Evolutionary conservation across 257 asterid genomes (phyloP).

Genomic region (Plantago elongata): DNA sequence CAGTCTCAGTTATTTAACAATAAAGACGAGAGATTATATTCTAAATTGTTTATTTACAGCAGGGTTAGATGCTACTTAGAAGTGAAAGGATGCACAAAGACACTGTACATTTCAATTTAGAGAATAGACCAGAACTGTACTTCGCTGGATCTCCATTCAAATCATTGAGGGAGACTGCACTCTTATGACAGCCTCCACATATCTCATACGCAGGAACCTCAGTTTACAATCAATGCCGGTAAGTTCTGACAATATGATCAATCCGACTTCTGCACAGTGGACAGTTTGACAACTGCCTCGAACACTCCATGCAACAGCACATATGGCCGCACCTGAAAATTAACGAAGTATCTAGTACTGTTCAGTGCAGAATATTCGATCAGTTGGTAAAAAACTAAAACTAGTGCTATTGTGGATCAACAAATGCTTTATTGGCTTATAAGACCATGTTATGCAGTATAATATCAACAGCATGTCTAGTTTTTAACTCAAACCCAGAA

Average conservation of each 20-base stretch:
- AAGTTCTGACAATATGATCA: slow-evolving; percentile 77
- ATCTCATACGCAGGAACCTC: slow-evolving; percentile 1
- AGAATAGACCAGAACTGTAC: neutral
- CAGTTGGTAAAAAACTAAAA: too few relatives aligned
- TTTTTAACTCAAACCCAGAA: too few relatives aligned
- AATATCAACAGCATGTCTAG: too few relatives aligned
- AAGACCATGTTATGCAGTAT: too few relatives aligned
- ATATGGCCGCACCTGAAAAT: slow-evolving; percentile 93
- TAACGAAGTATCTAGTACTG: slow-evolving; percentile 1
- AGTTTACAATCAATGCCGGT: slow-evolving; percentile 56
- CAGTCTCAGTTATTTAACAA: neutral
- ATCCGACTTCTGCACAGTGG: slow-evolving; percentile 87
- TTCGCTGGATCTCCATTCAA: neutral
- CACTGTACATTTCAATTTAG: neutral
- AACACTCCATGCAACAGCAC: slow-evolving; percentile 91
- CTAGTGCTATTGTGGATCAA: too few relatives aligned
- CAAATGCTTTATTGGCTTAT: too few relatives aligned
- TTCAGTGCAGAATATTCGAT: too few relatives aligned
- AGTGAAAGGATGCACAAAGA: slow-evolving; percentile 1
- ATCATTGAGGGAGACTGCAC: neutral
- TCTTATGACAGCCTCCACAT: neutral
- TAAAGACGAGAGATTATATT: neutral
- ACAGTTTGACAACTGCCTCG: slow-evolving; percentile 83
- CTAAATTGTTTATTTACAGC: slow-evolving; percentile 4
- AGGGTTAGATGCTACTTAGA: neutral